Conservation (phyloP, 2,329 filamentous ascomycete genomes). For the Pezicula neosporulosa region DNA sequence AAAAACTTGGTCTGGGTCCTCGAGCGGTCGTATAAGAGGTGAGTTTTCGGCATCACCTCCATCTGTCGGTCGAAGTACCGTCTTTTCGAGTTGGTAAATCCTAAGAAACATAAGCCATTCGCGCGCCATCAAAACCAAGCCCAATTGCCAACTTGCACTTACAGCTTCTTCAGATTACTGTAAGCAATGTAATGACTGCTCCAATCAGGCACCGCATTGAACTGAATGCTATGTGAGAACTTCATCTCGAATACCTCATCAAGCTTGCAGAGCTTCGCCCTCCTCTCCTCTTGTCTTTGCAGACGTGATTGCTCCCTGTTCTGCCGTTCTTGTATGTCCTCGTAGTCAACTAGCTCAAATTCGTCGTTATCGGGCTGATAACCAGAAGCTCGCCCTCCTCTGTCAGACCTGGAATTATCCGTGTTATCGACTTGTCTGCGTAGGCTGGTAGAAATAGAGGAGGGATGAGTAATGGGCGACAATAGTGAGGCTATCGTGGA, state of each 20-base stretch:
- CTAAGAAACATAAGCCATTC: slow-evolving; percentile 39
- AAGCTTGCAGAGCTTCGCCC: slow-evolving; percentile 66
- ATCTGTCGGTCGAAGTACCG: slow-evolving; percentile 58
- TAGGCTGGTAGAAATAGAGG: background rate
- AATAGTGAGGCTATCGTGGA: slow-evolving; percentile 1
- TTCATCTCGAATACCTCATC: slow-evolving; percentile 88
- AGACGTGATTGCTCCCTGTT: slow-evolving; percentile 5
- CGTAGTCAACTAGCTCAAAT: slow-evolving; percentile 27
- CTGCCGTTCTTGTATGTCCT: slow-evolving; percentile 7
- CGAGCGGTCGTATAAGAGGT: slow-evolving; percentile 68
- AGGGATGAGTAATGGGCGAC: slow-evolving; percentile 1
- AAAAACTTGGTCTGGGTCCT: slow-evolving; percentile 79
- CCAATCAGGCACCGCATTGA: slow-evolving; percentile 99
- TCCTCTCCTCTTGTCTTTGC: slow-evolving; percentile 38
- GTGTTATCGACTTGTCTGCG: slow-evolving; percentile 1
- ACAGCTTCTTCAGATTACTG: slow-evolving; percentile 98
- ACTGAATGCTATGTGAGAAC: slow-evolving; percentile 99
- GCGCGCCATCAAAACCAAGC: background rate
- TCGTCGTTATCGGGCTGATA: slow-evolving; percentile 17
- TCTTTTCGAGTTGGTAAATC: slow-evolving; percentile 93
- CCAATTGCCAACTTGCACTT: slow-evolving; percentile 32
- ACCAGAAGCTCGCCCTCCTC: slow-evolving; percentile 16
- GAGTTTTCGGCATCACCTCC: slow-evolving; percentile 76
- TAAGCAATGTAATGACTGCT: slow-evolving; percentile 97
- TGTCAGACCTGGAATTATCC: slow-evolving; percentile 15